Conservation (phyloP, 371 early-diverging fungal genomes). For the Dinochytrium kinnereticum region DNA sequence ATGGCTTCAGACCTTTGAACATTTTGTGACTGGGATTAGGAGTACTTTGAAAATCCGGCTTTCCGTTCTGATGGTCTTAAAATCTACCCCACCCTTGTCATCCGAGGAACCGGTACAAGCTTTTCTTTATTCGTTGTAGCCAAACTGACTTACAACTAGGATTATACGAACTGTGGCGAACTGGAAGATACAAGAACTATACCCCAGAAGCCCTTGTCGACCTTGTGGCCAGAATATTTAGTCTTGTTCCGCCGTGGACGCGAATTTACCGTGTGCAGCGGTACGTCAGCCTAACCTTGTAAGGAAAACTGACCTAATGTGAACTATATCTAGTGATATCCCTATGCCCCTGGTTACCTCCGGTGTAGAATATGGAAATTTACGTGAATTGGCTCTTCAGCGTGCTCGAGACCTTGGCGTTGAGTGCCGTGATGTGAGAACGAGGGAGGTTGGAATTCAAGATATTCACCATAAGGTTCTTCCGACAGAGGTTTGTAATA, state of each 20-base stretch:
- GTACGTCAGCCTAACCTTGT: slow-evolving; percentile 28
- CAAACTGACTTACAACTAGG: slow-evolving; percentile 46
- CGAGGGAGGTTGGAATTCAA: slow-evolving; percentile 99
- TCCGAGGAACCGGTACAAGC: slow-evolving; percentile 94
- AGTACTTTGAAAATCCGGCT: slow-evolving; percentile 99
- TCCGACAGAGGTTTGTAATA: slow-evolving; percentile 63
- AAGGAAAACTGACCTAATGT: background rate
- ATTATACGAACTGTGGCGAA: slow-evolving; percentile 99
- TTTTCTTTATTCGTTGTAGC: background rate
- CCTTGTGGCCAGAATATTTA: slow-evolving; percentile 95
- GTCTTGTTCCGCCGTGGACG: slow-evolving; percentile 99
- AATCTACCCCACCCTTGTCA: slow-evolving; percentile 99
- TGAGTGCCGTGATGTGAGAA: slow-evolving; percentile 98
- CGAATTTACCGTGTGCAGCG: slow-evolving; percentile 99
- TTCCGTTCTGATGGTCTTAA: slow-evolving; percentile 99
- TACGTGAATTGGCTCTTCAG: slow-evolving; percentile 96
- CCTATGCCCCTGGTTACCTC: slow-evolving; percentile 99
- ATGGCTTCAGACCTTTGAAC: too few species aligned
- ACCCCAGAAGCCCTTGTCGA: slow-evolving; percentile 98
- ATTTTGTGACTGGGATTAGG: too few species aligned
- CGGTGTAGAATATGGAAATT: slow-evolving; percentile 99
- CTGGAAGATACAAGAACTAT: slow-evolving; percentile 98
- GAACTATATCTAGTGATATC: slow-evolving; percentile 79
- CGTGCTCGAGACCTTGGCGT: slow-evolving; percentile 98
- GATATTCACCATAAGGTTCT: slow-evolving; percentile 97